These are phyloP conservation scores for Fusarium albosuccineum DNA, from an alignment of 2,329 filamentous ascomycete species.

Conservation along the genomic window DNA sequence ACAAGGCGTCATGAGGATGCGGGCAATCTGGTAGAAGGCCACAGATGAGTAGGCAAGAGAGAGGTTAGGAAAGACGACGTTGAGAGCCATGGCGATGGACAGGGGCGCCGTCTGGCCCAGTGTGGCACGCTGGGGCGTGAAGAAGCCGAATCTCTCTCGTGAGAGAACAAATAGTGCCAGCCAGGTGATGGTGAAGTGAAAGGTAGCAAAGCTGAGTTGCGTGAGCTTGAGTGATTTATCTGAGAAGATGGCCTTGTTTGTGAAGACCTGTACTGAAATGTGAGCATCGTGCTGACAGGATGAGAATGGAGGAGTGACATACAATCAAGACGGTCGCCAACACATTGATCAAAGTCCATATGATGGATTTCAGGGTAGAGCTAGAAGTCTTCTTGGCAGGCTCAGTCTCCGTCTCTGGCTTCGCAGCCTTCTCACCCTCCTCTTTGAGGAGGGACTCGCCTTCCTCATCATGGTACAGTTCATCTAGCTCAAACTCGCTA, in stretches of 20 bases:
- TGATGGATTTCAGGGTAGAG: background rate
- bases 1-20: slow-evolving; percentile 74
- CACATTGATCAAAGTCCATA: slow-evolving; percentile 72
- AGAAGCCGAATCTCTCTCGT: slow-evolving; percentile 69
- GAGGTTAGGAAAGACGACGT: slow-evolving; percentile 77
- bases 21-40: slow-evolving; percentile 77
- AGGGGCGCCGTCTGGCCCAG: slow-evolving; percentile 72
- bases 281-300: slow-evolving; percentile 27
- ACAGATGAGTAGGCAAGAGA: slow-evolving; percentile 76
- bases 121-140: slow-evolving; percentile 67
- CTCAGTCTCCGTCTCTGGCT: slow-evolving; percentile 1
- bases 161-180: slow-evolving; percentile 73
- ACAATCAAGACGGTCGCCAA: slow-evolving; percentile 74
- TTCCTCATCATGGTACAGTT: slow-evolving; percentile 8
- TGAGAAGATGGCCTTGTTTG: slow-evolving; percentile 78
- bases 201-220: slow-evolving; percentile 75
- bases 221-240: slow-evolving; percentile 68
- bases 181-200: slow-evolving; percentile 77
- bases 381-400: background rate
- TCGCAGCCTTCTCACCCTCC: background rate
- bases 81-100: slow-evolving; percentile 74
- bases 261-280: slow-evolving; percentile 67
- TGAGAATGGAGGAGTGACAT: slow-evolving; percentile 41
- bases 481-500: slow-evolving; percentile 9
- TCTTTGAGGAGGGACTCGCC: background rate